Evolutionary conservation across 2,329 filamentous ascomycete species (phyloP).

Genomic region (Aspergillus melleus): DNA sequence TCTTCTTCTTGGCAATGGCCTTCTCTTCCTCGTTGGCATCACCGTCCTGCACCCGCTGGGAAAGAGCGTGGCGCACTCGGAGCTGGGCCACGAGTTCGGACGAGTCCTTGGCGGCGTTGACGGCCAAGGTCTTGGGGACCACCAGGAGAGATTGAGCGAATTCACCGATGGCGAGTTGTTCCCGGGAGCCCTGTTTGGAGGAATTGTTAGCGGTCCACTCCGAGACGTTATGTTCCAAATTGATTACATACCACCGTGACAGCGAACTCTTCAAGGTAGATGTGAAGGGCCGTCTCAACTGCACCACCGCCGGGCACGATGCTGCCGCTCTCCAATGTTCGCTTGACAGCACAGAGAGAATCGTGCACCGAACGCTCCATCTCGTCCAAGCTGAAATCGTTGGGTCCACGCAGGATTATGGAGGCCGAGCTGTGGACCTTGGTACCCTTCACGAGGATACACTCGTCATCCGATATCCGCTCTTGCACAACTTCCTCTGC

Average conservation of each 20-base stretch:
- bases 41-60: constrained; percentile 86
- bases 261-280: constrained; percentile 98
- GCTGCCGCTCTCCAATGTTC: constrained; percentile 92
- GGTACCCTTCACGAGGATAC: constrained; percentile 93
- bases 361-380: constrained; percentile 99
- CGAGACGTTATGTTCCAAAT: background rate
- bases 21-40: constrained; percentile 79
- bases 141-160: constrained; percentile 93
- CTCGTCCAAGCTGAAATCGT: constrained; percentile 96
- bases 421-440: constrained; percentile 93
- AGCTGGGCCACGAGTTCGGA: constrained; percentile 95
- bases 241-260: constrained; percentile 75
- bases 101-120: constrained; percentile 96
- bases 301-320: constrained; percentile 96
- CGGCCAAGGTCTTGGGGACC: constrained; percentile 92
- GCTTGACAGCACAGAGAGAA: constrained; percentile 93
- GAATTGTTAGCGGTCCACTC: constrained; percentile 2
- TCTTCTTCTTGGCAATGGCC: constrained; percentile 87
- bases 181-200: constrained; percentile 68
- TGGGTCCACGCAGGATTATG: constrained; percentile 90
- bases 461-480: constrained; percentile 97
- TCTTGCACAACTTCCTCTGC: constrained; percentile 98
- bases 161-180: constrained; percentile 96
- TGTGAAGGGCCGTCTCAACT: constrained; percentile 97
- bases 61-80: constrained; percentile 88